These are phyloP conservation scores for Aspergillus floridensis DNA, from an alignment of 2,329 filamentous ascomycete species.

Conservation along the genomic window DNA sequence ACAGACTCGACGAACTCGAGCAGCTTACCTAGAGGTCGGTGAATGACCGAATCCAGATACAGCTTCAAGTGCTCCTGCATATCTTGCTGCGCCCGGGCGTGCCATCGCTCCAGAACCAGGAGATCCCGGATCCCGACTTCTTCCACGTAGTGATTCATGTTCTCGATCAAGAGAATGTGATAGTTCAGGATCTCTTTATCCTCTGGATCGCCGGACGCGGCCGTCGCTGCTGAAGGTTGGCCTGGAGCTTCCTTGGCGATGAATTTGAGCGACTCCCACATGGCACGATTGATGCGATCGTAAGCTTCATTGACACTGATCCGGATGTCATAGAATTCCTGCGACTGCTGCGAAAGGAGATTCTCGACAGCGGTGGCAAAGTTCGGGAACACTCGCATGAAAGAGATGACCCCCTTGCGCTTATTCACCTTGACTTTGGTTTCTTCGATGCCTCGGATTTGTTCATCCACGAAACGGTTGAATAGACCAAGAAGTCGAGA, in stretches of 20 bases:
- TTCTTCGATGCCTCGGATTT: conserved; percentile 92
- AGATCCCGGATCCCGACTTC: conserved; percentile 76
- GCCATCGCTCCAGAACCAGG: conserved; percentile 78
- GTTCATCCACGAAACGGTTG: conserved; percentile 86
- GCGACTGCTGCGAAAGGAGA: conserved; percentile 61
- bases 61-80: conserved; percentile 82
- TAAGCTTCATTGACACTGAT: conserved; percentile 83
- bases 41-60: conserved; percentile 85
- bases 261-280: conserved; percentile 96
- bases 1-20: conserved; percentile 89
- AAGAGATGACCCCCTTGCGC: conserved; percentile 91
- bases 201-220: conserved; percentile 64
- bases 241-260: conserved; percentile 72
- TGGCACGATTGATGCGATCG: conserved; percentile 81
- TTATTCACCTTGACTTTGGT: conserved; percentile 99
- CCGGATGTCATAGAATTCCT: conserved; percentile 66
- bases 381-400: conserved; percentile 87
- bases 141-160: conserved; percentile 97
- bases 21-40: conserved; percentile 82
- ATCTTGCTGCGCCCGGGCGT: conserved; percentile 71
- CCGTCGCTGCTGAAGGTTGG: conserved; percentile 52
- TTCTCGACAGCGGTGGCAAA: conserved; percentile 82
- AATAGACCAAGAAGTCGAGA: conserved; percentile 72
- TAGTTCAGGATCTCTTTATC: conserved; percentile 97
- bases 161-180: conserved; percentile 95